These are phyloP conservation scores for Taphrina communis DNA, from an alignment of 1,139 yeast species.

Conservation along the genomic window DNA sequence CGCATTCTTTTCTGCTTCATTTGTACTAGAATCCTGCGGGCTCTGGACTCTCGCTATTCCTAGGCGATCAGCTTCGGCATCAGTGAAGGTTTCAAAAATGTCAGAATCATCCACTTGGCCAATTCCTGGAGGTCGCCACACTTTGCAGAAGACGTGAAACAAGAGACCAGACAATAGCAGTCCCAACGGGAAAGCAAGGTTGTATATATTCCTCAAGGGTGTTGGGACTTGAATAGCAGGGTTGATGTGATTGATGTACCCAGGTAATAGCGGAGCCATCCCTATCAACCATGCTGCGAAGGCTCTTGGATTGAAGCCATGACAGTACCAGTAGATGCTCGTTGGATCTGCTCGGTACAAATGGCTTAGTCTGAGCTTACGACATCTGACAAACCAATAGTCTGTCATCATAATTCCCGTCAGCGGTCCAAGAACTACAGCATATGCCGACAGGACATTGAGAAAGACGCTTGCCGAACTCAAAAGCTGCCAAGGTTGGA, in stretches of 20 bases:
- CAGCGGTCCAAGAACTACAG: constrained; percentile 52
- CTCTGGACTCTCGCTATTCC: not conserved
- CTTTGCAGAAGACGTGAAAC: constrained; percentile 52
- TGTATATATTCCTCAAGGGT: constrained; percentile 15
- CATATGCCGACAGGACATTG: constrained; percentile 51
- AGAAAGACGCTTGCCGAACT: constrained; percentile 51
- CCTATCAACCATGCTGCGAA: constrained; percentile 73
- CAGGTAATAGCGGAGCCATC: constrained; percentile 75
- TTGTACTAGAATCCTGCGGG: not conserved
- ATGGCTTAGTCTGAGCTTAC: constrained; percentile 62
- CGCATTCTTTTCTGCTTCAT: not conserved
- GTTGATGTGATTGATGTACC: constrained; percentile 49
- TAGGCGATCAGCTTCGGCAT: constrained; percentile 44
- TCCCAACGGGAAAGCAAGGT: constrained; percentile 48
- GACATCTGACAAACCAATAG: constrained; percentile 32
- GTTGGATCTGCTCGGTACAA: constrained; percentile 58
- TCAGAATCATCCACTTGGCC: constrained; percentile 54
- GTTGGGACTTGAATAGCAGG: constrained; percentile 8
- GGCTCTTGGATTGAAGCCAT: constrained; percentile 78
- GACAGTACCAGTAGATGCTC: constrained; percentile 61
- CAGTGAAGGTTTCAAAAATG: constrained; percentile 52
- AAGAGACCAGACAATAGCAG: constrained; percentile 55
- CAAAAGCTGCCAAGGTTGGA: constrained; percentile 53
- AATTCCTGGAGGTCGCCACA: constrained; percentile 54
- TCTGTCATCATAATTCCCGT: constrained; percentile 50